Evolutionary conservation across 2,329 filamentous ascomycete species (phyloP).

Genomic region (Waltergamsia citrina): DNA sequence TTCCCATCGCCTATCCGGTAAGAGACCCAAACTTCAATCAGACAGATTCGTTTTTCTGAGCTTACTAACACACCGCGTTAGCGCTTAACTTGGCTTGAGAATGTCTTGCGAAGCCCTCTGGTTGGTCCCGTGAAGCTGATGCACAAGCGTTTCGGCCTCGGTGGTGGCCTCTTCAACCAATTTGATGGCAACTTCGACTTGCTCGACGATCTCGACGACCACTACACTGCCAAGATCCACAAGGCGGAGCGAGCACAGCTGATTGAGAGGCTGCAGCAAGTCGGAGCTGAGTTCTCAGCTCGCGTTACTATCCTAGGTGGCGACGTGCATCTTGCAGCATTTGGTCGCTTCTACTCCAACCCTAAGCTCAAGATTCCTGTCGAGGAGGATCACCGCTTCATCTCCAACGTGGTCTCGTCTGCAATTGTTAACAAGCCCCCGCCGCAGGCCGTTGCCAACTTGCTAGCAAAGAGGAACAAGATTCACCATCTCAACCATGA

Average conservation of each 20-base stretch:
- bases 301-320: conserved; percentile 88
- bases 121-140: conserved; percentile 84
- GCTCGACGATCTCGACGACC: conserved; percentile 86
- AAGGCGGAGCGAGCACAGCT: conserved; percentile 77
- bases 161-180: conserved; percentile 80
- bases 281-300: conserved; percentile 79
- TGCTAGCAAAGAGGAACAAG: conserved; percentile 84
- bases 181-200: conserved; percentile 93
- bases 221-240: conserved; percentile 88
- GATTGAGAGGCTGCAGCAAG: conserved; percentile 70
- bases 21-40: conserved; percentile 12
- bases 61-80: conserved; percentile 15
- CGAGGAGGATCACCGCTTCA: conserved; percentile 83
- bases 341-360: conserved; percentile 92
- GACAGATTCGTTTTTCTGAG: not conserved
- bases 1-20: conserved; percentile 77
- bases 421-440: conserved; percentile 95
- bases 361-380: conserved; percentile 67
- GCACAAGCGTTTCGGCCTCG: conserved; percentile 81
- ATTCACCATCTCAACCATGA: conserved; percentile 58
- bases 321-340: conserved; percentile 84
- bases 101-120: conserved; percentile 76
- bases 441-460: conserved; percentile 77
- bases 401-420: conserved; percentile 88
- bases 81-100: conserved; percentile 94